Conservation (phyloP, 805 yeast genomes). For the Yarrowia keelungensis region DNA sequence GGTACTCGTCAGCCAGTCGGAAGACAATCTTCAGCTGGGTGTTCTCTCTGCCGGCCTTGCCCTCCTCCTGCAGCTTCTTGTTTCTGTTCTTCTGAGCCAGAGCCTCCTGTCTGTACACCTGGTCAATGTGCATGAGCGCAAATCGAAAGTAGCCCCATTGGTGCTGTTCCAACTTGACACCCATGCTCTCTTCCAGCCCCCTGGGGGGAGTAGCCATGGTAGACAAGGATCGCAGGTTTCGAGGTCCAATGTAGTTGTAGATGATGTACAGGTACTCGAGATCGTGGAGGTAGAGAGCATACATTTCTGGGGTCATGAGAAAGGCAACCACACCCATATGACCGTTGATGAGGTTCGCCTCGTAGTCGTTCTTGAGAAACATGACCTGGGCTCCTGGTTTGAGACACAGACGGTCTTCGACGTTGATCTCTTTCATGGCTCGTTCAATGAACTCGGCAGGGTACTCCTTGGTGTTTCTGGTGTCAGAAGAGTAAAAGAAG, state of each 20-base stretch:
- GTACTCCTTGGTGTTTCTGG: neutral
- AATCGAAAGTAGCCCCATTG: constrained; percentile 9
- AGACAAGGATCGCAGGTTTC: constrained; percentile 3
- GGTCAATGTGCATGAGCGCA: constrained; percentile 27
- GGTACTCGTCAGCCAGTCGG: constrained; percentile 15
- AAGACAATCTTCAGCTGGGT: neutral
- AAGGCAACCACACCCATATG: constrained; percentile 30
- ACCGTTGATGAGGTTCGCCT: constrained; percentile 8
- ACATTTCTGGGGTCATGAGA: neutral
- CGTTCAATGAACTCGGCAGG: neutral
- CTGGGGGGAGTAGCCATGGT: neutral
- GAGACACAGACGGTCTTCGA: neutral
- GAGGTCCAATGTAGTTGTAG: neutral
- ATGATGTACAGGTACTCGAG: neutral
- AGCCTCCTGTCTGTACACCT: constrained; percentile 22
- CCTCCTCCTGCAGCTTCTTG: neutral
- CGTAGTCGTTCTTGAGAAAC: constrained; percentile 14
- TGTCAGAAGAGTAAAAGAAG: neutral
- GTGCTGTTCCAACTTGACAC: neutral
- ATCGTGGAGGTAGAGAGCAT: neutral
- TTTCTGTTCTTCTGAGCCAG: constrained; percentile 14
- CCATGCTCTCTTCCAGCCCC: neutral
- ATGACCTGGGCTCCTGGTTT: constrained; percentile 34
- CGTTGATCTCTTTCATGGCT: constrained; percentile 2
- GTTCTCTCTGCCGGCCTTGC: neutral